phyloP scores from a whole-genome alignment of 2,329 filamentous ascomycete genomes.

The Monosporascus sp. region DNA sequence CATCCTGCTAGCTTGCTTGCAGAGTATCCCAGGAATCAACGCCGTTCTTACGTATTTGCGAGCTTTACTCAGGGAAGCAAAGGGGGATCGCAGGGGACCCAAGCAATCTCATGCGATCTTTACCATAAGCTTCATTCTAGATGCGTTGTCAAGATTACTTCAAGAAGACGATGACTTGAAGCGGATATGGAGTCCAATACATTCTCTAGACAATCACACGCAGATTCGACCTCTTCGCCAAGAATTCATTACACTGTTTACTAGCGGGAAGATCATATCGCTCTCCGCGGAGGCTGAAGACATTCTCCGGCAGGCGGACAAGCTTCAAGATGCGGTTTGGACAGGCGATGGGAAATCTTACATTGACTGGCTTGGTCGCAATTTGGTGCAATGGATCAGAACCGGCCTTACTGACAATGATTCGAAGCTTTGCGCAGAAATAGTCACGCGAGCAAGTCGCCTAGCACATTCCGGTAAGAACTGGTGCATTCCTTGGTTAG shows the following conservation, averaged over 20 bases:
- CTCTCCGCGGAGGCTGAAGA: constrained; percentile 51
- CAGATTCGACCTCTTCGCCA: constrained; percentile 32
- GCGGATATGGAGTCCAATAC: constrained; percentile 18
- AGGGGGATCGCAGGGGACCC: constrained; percentile 28
- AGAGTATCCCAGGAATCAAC: constrained; percentile 71
- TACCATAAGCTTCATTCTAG: constrained; percentile 38
- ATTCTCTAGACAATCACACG: constrained; percentile 6
- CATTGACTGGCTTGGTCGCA: constrained; percentile 64
- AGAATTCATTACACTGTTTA: constrained; percentile 41
- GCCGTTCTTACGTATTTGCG: constrained; percentile 68
- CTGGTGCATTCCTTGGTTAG: too few relatives aligned
- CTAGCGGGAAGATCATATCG: constrained; percentile 45
- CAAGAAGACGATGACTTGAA: constrained; percentile 23
- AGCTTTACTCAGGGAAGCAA: constrained; percentile 50
- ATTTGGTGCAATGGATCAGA: constrained; percentile 45
- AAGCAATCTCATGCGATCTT: constrained; percentile 37
- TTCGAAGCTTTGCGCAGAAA: constrained; percentile 36
- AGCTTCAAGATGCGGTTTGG: constrained; percentile 43
- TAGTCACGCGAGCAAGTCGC: constrained; percentile 56
- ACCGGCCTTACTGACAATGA: constrained; percentile 28
- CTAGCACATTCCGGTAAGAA: constrained; percentile 66
- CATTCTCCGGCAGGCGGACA: constrained; percentile 32
- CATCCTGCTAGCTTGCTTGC: constrained; percentile 59
- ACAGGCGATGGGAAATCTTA: constrained; percentile 59
- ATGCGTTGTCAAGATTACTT: constrained; percentile 39